Evolutionary conservation across 225 moss, liverwort and hornwort genomes (phyloP).

Genomic region (Polytrichum commune): DNA sequence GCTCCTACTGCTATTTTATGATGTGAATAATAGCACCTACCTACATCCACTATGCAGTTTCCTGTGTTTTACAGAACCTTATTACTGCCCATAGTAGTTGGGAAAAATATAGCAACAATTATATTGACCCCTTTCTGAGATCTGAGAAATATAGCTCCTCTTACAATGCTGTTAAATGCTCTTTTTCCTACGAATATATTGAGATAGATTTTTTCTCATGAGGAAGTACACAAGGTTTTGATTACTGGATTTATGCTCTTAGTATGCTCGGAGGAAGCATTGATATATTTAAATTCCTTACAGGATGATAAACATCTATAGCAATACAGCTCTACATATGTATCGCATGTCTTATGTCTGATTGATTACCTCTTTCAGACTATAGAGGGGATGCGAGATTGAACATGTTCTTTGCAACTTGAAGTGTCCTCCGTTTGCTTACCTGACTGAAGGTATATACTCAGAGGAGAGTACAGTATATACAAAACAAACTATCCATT

Average conservation of each 20-base stretch:
- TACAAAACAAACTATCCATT: no score
- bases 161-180: no score
- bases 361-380: slow-evolving; percentile 40
- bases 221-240: neutral
- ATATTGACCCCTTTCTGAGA: no score
- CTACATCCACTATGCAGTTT: no score
- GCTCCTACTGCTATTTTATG: no score
- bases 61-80: no score
- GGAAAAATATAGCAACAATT: no score
- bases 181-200: no score
- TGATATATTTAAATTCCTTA: slow-evolving; percentile 28
- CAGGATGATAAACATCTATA: slow-evolving; percentile 16
- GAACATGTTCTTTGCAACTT: slow-evolving; percentile 55
- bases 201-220: no score
- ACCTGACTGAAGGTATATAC: slow-evolving; percentile 52
- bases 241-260: slow-evolving; percentile 9
- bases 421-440: slow-evolving; percentile 32
- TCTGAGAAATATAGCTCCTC: no score
- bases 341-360: slow-evolving; percentile 26
- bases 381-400: slow-evolving; percentile 57
- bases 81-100: no score
- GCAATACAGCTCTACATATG: slow-evolving; percentile 22
- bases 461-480: slow-evolving; percentile 30
- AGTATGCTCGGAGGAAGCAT: slow-evolving; percentile 7
- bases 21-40: no score